Percentiles rank a stretch among this genome's conserved stretches.
Conservation (phyloP, 768 basidiomycete genomes). For the Suillus weaverae region DNA sequence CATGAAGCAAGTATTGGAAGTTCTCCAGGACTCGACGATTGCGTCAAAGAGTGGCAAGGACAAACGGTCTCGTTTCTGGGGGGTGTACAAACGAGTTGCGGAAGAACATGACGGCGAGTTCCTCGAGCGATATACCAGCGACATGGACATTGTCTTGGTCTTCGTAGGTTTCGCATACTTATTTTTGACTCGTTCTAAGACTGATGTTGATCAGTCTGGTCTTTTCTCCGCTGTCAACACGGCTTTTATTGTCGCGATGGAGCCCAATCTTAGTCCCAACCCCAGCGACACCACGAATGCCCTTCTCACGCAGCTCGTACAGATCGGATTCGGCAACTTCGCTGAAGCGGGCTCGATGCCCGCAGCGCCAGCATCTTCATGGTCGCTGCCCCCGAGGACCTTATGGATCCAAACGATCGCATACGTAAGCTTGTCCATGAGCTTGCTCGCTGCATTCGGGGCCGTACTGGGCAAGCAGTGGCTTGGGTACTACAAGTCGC, state of each 20-base stretch:
- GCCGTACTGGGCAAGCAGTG: slow-evolving; percentile 20
- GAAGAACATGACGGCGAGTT: slow-evolving; percentile 17
- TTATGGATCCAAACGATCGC: slow-evolving; percentile 6
- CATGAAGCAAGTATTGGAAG: not conserved
- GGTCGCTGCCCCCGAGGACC: not conserved
- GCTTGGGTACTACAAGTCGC: slow-evolving; percentile 8
- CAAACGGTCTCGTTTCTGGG: slow-evolving; percentile 12
- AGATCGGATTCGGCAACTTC: slow-evolving; percentile 8
- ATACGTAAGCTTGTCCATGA: slow-evolving; percentile 14
- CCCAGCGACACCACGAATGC: slow-evolving; percentile 14
- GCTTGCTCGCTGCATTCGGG: slow-evolving; percentile 15
- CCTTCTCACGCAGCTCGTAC: slow-evolving; percentile 12
- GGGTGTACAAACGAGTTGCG: slow-evolving; percentile 13
- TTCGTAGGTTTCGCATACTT: slow-evolving; percentile 15
- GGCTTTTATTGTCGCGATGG: slow-evolving; percentile 12
- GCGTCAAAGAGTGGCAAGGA: not conserved
- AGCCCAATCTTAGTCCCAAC: slow-evolving; percentile 11
- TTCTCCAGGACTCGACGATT: not conserved
- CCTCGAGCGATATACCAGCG: slow-evolving; percentile 15
- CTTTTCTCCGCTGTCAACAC: slow-evolving; percentile 17
- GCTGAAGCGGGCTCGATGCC: not conserved
- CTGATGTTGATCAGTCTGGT: slow-evolving; percentile 10
- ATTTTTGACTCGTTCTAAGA: not conserved
- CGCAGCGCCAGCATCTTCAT: not conserved
- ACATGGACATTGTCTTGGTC: slow-evolving; percentile 22